These are phyloP conservation scores for Candida golubevii DNA, from an alignment of 805 yeast species.

Conservation along the genomic window DNA sequence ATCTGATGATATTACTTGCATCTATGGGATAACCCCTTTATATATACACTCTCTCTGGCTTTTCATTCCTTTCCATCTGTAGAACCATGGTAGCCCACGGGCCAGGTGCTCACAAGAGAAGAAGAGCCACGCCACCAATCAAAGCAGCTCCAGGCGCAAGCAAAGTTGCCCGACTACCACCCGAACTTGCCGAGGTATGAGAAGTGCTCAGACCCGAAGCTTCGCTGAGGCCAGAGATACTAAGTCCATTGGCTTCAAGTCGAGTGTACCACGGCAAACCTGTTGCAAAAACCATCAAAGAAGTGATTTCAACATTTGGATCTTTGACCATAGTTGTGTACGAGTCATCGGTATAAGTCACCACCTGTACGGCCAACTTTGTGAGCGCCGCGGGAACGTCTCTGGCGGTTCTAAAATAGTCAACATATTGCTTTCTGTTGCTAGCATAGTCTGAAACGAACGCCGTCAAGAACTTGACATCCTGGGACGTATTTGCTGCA, in stretches of 20 bases:
- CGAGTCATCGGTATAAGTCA: constrained; percentile 43
- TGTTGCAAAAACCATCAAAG: constrained; percentile 32
- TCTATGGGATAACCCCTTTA: no score
- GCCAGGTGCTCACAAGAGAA: constrained; percentile 21
- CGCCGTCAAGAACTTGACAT: constrained; percentile 30
- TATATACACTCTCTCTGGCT: no score
- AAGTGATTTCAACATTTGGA: constrained; percentile 17
- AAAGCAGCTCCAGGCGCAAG: constrained; percentile 29
- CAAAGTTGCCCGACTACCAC: constrained; percentile 13
- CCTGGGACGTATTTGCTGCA: constrained; percentile 6
- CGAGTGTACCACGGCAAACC: constrained; percentile 31
- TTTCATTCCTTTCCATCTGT: no score
- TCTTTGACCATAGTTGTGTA: constrained; percentile 36
- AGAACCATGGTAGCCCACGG: no score
- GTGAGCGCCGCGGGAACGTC: constrained; percentile 29
- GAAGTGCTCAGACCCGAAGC: neutral
- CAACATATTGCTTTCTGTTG: constrained; percentile 28
- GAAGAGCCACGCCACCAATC: constrained; percentile 33
- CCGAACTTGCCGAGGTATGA: constrained; percentile 1
- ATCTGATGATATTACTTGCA: no score
- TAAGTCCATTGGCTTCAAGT: constrained; percentile 12
- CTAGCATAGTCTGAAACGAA: constrained; percentile 32
- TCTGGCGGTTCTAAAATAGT: constrained; percentile 25
- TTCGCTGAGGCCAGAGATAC: neutral
- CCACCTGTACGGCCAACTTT: constrained; percentile 26